Conservation (phyloP, 2,329 filamentous ascomycete species). For the Aspergillus pseudoglaucus region DNA sequence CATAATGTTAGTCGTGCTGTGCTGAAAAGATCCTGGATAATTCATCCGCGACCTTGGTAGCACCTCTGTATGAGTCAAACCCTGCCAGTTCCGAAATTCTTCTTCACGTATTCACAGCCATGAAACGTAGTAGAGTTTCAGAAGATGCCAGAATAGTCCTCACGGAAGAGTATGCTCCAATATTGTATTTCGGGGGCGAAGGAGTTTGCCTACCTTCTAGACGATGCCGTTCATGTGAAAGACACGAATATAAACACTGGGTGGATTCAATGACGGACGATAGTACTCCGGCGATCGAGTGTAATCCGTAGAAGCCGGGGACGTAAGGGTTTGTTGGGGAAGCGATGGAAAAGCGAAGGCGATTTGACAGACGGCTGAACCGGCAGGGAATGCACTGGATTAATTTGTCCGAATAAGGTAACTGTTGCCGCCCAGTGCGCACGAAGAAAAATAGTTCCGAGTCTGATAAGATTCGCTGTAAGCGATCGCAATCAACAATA, state of each 20-base stretch:
- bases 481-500: constrained; percentile 4
- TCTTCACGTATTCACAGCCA: too few species aligned
- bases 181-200: background rate
- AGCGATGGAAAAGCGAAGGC: background rate
- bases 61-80: too few species aligned
- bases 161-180: background rate
- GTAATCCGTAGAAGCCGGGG: background rate
- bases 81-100: too few species aligned
- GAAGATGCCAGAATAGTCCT: background rate
- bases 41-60: too few species aligned
- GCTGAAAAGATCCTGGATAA: too few species aligned
- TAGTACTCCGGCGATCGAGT: background rate
- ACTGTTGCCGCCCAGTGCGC: constrained; percentile 7
- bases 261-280: background rate
- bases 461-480: constrained; percentile 10
- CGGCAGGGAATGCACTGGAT: background rate
- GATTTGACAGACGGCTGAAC: background rate
- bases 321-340: background rate
- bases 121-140: too few species aligned
- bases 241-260: background rate
- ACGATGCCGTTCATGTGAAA: background rate
- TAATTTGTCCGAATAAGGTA: background rate
- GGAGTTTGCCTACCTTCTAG: background rate
- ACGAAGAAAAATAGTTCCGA: constrained; percentile 9
- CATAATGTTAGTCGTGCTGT: too few species aligned